Base-by-base conservation (phyloP, 371 early-diverging fungal species). In the Mortierella sp. region DNA sequence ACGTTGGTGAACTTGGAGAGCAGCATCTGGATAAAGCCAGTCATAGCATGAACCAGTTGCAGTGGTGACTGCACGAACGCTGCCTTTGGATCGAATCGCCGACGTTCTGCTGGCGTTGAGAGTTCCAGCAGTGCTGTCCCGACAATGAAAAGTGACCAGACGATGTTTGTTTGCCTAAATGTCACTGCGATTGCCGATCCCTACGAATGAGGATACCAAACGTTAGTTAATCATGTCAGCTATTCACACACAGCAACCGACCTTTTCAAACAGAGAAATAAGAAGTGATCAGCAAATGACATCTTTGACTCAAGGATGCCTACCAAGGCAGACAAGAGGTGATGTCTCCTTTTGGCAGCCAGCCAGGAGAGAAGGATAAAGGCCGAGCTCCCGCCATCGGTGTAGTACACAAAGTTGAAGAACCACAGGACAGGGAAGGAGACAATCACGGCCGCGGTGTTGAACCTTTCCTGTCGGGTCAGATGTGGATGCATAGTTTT, bases 121-220 rank as follows among this genome's bases (percentile, higher is more conserved):
- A 85, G 65, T 24, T 69, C 64, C 22, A 80, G 44, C 7, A 77
- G 68, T 19, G 88, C 63, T 0, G 88, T 69, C 26, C 90, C 90
- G 64, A 89, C 85, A 39, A 90, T 90, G 66, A 94, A 92, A 26
- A 86, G 79, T 4, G 91, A 76, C 98, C 98, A 98, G 0, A 97
- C 86, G 22, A 94, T 90, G 81, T 98, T 98, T n/a, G 98, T 98
- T 83, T 98, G 98, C 5, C 99, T 89, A 79, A 96, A 93, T 37
- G 90, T 87, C 39, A 96, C 72, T 22, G 96, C 89, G 0, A 92
- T 53, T 1, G 89, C 74, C 6, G 92, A 88, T 13, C 77, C 70
- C 94, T 93, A 52, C 41, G 3, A 37, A 41, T 22, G 45, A 43
- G 40, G n/a, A 16, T 31, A 22, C 5, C 68, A 10, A 10, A 31